These are phyloP conservation scores for Colletotrichum sp. DNA, from an alignment of 2,329 filamentous ascomycete species.

Conservation along the genomic window DNA sequence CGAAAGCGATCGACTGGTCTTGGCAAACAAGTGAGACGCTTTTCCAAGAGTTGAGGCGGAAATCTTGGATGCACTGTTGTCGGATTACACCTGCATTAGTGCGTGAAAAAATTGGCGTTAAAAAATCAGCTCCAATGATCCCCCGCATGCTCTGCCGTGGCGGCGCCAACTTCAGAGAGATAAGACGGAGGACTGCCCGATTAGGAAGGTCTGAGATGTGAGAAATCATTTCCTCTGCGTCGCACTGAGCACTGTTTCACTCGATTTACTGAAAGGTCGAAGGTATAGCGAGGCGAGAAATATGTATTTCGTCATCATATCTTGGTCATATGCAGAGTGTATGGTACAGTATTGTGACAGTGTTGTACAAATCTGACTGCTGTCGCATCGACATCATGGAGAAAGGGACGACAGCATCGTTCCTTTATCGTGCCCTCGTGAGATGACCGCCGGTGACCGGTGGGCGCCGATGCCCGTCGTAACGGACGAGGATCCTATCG, in stretches of 20 bases:
- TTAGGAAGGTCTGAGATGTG: constrained; percentile 2
- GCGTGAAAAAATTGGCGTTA: background rate
- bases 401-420: background rate
- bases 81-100: constrained; percentile 18
- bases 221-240: background rate
- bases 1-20: background rate
- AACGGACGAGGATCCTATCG: background rate
- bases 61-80: background rate
- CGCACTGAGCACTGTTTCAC: background rate
- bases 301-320: background rate
- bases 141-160: background rate
- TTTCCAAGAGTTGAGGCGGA: background rate
- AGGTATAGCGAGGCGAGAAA: background rate
- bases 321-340: background rate
- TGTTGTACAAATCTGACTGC: background rate
- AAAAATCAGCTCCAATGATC: background rate
- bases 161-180: background rate
- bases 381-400: background rate
- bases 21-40: background rate
- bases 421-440: background rate
- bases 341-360: background rate
- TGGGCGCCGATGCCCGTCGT: constrained; percentile 1
- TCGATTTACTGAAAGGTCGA: background rate
- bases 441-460: background rate
- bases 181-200: constrained; percentile 6